These are phyloP conservation scores for Leccinum fallax DNA, from an alignment of 1,284 basidiomycete species.

Conservation along the genomic window DNA sequence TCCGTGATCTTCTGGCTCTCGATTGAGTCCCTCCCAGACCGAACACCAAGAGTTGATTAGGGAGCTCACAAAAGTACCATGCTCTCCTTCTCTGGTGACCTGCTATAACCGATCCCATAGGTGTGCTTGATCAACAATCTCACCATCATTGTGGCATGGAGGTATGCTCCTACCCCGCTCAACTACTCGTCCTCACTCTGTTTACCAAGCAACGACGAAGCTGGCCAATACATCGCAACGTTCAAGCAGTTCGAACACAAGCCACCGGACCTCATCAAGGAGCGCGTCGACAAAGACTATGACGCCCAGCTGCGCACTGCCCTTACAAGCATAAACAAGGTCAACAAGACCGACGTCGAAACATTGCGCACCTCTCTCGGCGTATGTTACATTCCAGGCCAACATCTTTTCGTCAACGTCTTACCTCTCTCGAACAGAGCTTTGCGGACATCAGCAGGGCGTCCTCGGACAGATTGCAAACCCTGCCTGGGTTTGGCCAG, in stretches of 20 bases:
- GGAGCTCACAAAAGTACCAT: conserved; percentile 83
- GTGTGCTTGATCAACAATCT: conserved; percentile 90
- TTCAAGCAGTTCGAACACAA: conserved; percentile 96
- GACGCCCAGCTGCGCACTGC: conserved; percentile 80
- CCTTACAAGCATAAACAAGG: conserved; percentile 87
- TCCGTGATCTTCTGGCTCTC: neutral
- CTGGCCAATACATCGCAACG: conserved; percentile 86
- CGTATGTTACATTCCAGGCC: conserved; percentile 50
- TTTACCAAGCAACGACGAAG: conserved; percentile 77
- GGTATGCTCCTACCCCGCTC: conserved; percentile 45
- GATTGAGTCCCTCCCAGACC: conserved; percentile 48
- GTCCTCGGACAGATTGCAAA: conserved; percentile 73
- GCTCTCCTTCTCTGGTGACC: conserved; percentile 11
- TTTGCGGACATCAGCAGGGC: conserved; percentile 80
- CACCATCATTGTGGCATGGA: conserved; percentile 92
- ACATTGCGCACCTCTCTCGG: conserved; percentile 93
- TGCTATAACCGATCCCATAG: conserved; percentile 37
- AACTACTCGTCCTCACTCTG: conserved; percentile 1
- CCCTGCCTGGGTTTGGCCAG: conserved; percentile 92
- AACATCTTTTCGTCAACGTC: conserved; percentile 1
- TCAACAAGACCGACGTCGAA: conserved; percentile 98
- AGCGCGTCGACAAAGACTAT: conserved; percentile 89
- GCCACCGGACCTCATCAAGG: conserved; percentile 92
- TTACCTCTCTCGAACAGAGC: conserved; percentile 54
- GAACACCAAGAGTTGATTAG: conserved; percentile 91